Evolutionary conservation across 768 basidiomycete genomes (phyloP).

Genomic region (Pleurotus pulmonarius): DNA sequence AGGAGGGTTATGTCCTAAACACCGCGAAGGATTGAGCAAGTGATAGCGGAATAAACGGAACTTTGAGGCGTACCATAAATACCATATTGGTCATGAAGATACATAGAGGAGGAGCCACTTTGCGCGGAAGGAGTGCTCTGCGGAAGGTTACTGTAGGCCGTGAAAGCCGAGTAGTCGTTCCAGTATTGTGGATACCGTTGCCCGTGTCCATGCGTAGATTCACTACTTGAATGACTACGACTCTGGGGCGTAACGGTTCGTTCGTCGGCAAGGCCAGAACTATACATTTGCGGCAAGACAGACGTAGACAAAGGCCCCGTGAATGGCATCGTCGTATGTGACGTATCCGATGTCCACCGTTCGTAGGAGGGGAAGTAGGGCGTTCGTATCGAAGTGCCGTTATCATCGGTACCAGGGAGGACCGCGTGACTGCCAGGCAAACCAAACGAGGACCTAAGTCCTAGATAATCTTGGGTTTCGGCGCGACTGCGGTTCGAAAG

Average conservation of each 20-base stretch:
- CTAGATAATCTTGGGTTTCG: constrained; percentile 13
- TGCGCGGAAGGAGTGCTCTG: neutral
- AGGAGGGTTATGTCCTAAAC: constrained; percentile 1
- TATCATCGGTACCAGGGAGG: neutral
- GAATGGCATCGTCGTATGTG: constrained; percentile 23
- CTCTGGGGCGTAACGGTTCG: constrained; percentile 18
- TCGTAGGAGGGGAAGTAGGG: constrained; percentile 33
- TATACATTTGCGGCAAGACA: constrained; percentile 71
- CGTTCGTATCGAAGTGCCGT: constrained; percentile 11
- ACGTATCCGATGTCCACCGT: constrained; percentile 34
- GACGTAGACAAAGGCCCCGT: constrained; percentile 60
- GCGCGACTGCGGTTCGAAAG: constrained; percentile 5
- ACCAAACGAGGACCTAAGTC: constrained; percentile 14
- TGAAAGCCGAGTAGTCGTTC: constrained; percentile 51
- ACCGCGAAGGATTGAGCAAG: too few species aligned
- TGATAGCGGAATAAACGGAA: too few species aligned
- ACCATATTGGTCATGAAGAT: constrained; percentile 10
- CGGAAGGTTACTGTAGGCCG: constrained; percentile 29
- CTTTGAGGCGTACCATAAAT: constrained; percentile 6
- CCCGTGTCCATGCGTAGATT: constrained; percentile 14
- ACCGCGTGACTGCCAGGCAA: neutral
- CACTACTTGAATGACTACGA: constrained; percentile 15
- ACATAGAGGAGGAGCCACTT: constrained; percentile 3
- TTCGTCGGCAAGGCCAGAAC: constrained; percentile 64
- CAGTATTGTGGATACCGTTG: constrained; percentile 50